Evolutionary conservation across 2,329 filamentous ascomycete species (phyloP), one percentile per base, ranked within the genome.

Genomic region (Neoscytalidium dimidiatum): DNA sequence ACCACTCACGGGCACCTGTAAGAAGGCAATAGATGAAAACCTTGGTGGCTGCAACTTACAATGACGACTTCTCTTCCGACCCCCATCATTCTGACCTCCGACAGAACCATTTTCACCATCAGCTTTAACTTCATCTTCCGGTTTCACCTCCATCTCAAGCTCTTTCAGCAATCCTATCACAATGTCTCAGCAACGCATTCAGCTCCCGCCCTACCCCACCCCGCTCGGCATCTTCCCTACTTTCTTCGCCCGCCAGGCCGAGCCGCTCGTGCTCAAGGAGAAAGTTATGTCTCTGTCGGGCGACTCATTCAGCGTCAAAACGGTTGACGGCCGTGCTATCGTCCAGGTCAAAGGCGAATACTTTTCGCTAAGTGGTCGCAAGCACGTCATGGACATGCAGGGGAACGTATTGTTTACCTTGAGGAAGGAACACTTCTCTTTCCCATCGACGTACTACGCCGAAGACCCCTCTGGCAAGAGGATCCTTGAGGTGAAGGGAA

Each of bases 291-390:
- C 87, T 3, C 76, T 89, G 8, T 83, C 83, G 1, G 86, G 87
- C 65, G 87, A 90, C 77, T 86, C 82, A 74, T 91, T 90, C 76
- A 84, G 85, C 68, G 84, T 91, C 74, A 84, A 82, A 62, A 82
- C 84, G 4, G 76, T 81, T 49, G 83, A 81, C 66, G 86, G 86
- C 23, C 77, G 81, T 23, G 81, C 84, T 0, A 69, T 89, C 33
- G 75, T 89, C 67, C 82, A 82, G 67, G 83, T 89, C 48, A 77
- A 87, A 67, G 87, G 86, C 68, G 84, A 84, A 64, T 71, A 82
- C 66, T 70, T 86, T 68, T 81, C 83, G 11, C 71, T 88, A 2
- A 84, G 82, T 2, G 81, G 81, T 14, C 83, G 85, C 69, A 89
- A 88, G 74, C 81, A 82, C 11, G 79, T 89, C 49, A 80, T 70